A percentile compares a stretch with the other conserved stretches of the same genome.
Conservation (phyloP, 108 stramenopile species). For the Fistulifera solaris region DNA sequence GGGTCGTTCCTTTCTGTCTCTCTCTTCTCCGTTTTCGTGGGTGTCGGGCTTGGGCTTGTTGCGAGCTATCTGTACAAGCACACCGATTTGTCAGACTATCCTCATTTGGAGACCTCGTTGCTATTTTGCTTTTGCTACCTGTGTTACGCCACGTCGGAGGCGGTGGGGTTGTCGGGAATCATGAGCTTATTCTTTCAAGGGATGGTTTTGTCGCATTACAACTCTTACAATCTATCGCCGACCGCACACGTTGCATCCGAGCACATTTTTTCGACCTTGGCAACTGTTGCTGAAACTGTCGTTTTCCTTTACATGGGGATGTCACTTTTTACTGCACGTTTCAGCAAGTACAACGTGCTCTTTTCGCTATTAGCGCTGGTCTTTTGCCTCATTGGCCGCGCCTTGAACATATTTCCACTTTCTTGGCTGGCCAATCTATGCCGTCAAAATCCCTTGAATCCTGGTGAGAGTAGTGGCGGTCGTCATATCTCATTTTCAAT, state of each 20-base stretch:
- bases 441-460: conserved; percentile 22
- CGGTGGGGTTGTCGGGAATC: conserved; percentile 83
- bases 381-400: conserved; percentile 79
- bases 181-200: conserved; percentile 96
- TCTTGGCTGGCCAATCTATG: conserved; percentile 79
- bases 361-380: conserved; percentile 73
- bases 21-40: conserved; percentile 64
- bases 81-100: conserved; percentile 72
- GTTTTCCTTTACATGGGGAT: conserved; percentile 98
- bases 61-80: conserved; percentile 85
- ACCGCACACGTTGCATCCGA: conserved; percentile 80
- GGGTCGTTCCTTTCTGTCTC: conserved; percentile 62
- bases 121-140: conserved; percentile 92
- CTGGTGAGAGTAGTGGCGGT: conserved; percentile 39
- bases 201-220: conserved; percentile 88
- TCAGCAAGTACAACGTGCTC: conserved; percentile 55
- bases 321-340: conserved; percentile 87
- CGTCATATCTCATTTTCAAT: conserved; percentile 24
- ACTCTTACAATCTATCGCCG: conserved; percentile 86
- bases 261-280: conserved; percentile 91
- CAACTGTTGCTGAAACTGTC: conserved; percentile 83
- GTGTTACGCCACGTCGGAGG: conserved; percentile 89
- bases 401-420: conserved; percentile 89
- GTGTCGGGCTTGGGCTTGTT: conserved; percentile 77
- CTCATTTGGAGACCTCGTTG: conserved; percentile 88